A percentile compares a stretch with the other conserved stretches of the same genome.
phyloP scores from a whole-genome alignment of 257 asterid genomes.

The Euphrasia confusa region DNA sequence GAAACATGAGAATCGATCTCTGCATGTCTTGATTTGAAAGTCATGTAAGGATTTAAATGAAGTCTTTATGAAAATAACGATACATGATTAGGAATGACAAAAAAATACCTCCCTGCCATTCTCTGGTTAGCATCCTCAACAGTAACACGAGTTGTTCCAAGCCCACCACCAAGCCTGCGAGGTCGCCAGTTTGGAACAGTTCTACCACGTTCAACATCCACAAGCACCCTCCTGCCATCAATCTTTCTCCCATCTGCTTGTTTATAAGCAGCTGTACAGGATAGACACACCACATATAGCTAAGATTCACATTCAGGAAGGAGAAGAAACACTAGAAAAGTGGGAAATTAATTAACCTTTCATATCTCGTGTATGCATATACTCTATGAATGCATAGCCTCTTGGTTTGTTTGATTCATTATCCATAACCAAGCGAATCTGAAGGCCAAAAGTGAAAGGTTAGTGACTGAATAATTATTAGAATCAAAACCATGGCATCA shows the following conservation, averaged over 20 bases:
- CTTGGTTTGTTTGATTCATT: slow-evolving; percentile 58
- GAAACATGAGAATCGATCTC: background rate
- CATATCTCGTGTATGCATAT: slow-evolving; percentile 71
- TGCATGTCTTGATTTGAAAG: background rate
- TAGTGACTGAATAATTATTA: slow-evolving; percentile 18
- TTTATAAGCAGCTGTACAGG: slow-evolving; percentile 71
- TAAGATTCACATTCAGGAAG: background rate
- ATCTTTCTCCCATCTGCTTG: slow-evolving; percentile 89
- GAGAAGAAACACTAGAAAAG: background rate
- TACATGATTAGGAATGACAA: slow-evolving; percentile 8
- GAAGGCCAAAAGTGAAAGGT: slow-evolving; percentile 26
- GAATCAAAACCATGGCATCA: slow-evolving; percentile 9
- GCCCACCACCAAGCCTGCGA: slow-evolving; percentile 89
- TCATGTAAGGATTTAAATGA: background rate
- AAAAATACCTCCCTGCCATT: slow-evolving; percentile 44
- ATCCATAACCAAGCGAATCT: slow-evolving; percentile 69
- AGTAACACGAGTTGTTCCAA: slow-evolving; percentile 79
- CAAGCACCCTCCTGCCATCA: slow-evolving; percentile 76
- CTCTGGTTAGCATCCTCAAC: slow-evolving; percentile 54
- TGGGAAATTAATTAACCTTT: slow-evolving; percentile 42
- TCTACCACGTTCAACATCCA: slow-evolving; percentile 92
- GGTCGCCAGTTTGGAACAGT: slow-evolving; percentile 92
- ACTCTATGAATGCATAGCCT: slow-evolving; percentile 80
- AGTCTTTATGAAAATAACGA: background rate
- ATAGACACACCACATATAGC: slow-evolving; percentile 20